These are phyloP conservation scores for Bruguiera sexangula DNA, from an alignment of 345 rosid species.

Conservation along the genomic window DNA sequence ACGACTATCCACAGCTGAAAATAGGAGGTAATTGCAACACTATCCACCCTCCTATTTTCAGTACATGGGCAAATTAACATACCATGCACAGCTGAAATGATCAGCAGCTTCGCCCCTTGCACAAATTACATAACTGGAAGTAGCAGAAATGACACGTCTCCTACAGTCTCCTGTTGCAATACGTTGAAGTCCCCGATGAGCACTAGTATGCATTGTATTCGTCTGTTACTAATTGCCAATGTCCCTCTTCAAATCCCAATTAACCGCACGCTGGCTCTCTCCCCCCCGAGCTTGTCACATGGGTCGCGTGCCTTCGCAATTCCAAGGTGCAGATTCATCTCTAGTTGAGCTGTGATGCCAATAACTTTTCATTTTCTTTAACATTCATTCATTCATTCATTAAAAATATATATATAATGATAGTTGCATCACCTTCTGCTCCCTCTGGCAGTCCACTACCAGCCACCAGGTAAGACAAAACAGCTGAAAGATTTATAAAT, in stretches of 20 bases:
- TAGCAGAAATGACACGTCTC: constrained; percentile 47
- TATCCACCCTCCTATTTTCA: constrained; percentile 26
- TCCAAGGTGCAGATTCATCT: constrained; percentile 50
- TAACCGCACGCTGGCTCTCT: constrained; percentile 56
- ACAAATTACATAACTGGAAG: constrained; percentile 78
- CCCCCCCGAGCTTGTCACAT: constrained; percentile 72
- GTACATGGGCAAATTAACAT: constrained; percentile 63
- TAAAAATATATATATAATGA: background rate
- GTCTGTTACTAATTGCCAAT: constrained; percentile 65
- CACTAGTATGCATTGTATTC: constrained; percentile 58
- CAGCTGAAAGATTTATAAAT: background rate
- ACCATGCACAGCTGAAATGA: constrained; percentile 75
- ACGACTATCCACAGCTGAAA: too few relatives aligned
- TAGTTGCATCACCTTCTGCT: constrained; percentile 27
- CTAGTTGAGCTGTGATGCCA: background rate
- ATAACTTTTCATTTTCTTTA: background rate
- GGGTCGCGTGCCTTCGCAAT: constrained; percentile 57
- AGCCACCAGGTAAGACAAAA: constrained; percentile 61
- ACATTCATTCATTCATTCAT: too few relatives aligned
- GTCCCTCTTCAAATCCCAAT: constrained; percentile 69
- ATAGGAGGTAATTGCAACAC: constrained; percentile 2
- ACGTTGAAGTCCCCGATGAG: constrained; percentile 49
- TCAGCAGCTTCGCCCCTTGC: constrained; percentile 79
- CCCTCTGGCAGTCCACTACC: constrained; percentile 79
- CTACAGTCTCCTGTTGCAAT: constrained; percentile 61